Percentiles rank a stretch among this genome's conserved stretches.
Conservation (phyloP, 1,284 basidiomycete genomes). For the Pholiota adiposa region DNA sequence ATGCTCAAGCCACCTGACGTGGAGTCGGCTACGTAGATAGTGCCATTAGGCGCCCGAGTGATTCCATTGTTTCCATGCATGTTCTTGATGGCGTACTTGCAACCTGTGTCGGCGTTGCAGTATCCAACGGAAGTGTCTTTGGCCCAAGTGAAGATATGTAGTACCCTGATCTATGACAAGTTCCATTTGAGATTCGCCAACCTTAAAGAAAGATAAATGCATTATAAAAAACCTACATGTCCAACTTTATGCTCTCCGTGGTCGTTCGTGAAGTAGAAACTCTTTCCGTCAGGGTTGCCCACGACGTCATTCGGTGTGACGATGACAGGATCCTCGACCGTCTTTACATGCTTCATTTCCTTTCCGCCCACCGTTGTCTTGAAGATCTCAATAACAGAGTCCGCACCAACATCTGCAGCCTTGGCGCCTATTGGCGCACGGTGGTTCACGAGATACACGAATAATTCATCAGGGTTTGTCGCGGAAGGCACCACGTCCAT, state of each 20-base stretch:
- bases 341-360: constrained; percentile 57
- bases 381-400: constrained; percentile 77
- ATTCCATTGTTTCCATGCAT: constrained; percentile 64
- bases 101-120: constrained; percentile 62
- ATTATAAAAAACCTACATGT: constrained; percentile 49
- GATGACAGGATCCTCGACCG: constrained; percentile 62
- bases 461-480: constrained; percentile 53
- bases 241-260: constrained; percentile 52
- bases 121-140: constrained; percentile 55
- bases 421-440: constrained; percentile 45
- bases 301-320: constrained; percentile 75
- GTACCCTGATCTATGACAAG: constrained; percentile 36
- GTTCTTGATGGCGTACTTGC: constrained; percentile 56
- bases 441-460: constrained; percentile 73
- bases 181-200: not conserved
- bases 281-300: constrained; percentile 63
- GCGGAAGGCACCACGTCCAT: constrained; percentile 70
- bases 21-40: constrained; percentile 58
- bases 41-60: constrained; percentile 53
- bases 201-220: not conserved
- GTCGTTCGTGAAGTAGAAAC: constrained; percentile 74
- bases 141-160: constrained; percentile 37
- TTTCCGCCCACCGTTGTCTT: constrained; percentile 51
- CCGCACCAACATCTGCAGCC: constrained; percentile 58
- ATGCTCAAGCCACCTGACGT: constrained; percentile 48